These are phyloP conservation scores for Penicillium brasilianum DNA, from an alignment of 2,329 filamentous ascomycete species.

Conservation along the genomic window DNA sequence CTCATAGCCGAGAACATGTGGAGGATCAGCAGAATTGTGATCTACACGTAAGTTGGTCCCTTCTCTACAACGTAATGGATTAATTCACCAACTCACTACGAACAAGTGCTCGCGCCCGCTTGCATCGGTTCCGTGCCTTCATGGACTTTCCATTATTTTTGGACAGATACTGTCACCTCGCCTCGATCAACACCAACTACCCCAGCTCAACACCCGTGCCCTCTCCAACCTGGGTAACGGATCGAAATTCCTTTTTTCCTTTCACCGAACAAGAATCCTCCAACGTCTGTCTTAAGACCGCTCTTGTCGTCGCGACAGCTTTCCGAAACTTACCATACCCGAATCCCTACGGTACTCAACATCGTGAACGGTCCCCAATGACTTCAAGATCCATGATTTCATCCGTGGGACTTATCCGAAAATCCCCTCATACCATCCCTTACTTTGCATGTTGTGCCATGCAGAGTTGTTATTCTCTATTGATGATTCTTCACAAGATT, in stretches of 20 bases:
- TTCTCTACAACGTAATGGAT: neutral
- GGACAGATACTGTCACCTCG: constrained; percentile 31
- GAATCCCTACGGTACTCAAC: constrained; percentile 3
- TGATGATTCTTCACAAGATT: constrained; percentile 31
- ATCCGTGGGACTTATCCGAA: neutral
- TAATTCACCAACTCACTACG: neutral
- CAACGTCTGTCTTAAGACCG: constrained; percentile 32
- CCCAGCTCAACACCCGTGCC: constrained; percentile 9
- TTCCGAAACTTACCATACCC: constrained; percentile 27
- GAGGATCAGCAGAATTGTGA: constrained; percentile 24
- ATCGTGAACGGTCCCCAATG: neutral
- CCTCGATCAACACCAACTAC: constrained; percentile 24
- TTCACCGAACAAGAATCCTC: constrained; percentile 34
- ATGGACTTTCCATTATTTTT: constrained; percentile 33
- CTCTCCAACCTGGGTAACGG: constrained; percentile 11
- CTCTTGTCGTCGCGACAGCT: constrained; percentile 26
- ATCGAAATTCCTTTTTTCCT: constrained; percentile 26
- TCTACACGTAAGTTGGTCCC: constrained; percentile 26
- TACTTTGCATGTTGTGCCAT: constrained; percentile 31
- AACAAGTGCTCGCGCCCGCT: constrained; percentile 27
- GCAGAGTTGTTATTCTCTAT: constrained; percentile 32
- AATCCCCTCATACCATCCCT: constrained; percentile 26
- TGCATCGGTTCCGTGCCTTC: constrained; percentile 34
- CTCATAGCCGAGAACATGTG: constrained; percentile 24
- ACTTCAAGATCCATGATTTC: neutral